Evolutionary conservation across 352 stramenopile genomes (phyloP).

Genomic region (Chrysophaeum taylorii): DNA sequence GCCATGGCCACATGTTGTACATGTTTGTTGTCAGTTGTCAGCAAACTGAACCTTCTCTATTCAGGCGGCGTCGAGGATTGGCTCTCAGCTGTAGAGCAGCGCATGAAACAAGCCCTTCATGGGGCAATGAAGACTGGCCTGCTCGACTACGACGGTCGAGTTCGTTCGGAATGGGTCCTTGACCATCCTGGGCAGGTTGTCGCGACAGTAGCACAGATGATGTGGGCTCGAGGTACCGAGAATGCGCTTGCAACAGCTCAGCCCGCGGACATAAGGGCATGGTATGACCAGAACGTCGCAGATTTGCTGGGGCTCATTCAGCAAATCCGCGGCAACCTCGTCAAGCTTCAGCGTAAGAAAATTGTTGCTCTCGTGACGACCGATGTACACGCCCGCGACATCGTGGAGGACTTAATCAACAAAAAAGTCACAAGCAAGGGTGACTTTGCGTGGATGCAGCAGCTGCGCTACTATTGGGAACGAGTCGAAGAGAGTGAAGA

Average conservation of each 20-base stretch:
- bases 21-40: no score
- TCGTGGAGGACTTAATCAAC: slow-evolving; percentile 74
- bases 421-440: slow-evolving; percentile 52
- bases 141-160: slow-evolving; percentile 71
- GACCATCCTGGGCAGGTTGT: slow-evolving; percentile 80
- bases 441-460: slow-evolving; percentile 87
- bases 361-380: slow-evolving; percentile 84
- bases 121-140: slow-evolving; percentile 78
- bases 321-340: slow-evolving; percentile 75
- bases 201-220: slow-evolving; percentile 81
- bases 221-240: slow-evolving; percentile 74
- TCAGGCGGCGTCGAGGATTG: slow-evolving; percentile 28
- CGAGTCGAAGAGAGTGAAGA: slow-evolving; percentile 54
- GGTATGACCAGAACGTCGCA: slow-evolving; percentile 35
- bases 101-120: slow-evolving; percentile 79
- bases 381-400: slow-evolving; percentile 76
- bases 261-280: slow-evolving; percentile 25
- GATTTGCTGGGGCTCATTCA: slow-evolving; percentile 78
- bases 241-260: slow-evolving; percentile 42
- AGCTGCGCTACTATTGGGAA: slow-evolving; percentile 87
- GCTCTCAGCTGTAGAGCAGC: slow-evolving; percentile 60
- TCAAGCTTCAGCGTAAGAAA: slow-evolving; percentile 68
- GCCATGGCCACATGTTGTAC: no score
- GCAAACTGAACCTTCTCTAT: no score
- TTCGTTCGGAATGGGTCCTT: slow-evolving; percentile 65